These are phyloP conservation scores for Mentha longifolia DNA, from an alignment of 257 asterid species.

Conservation along the genomic window DNA sequence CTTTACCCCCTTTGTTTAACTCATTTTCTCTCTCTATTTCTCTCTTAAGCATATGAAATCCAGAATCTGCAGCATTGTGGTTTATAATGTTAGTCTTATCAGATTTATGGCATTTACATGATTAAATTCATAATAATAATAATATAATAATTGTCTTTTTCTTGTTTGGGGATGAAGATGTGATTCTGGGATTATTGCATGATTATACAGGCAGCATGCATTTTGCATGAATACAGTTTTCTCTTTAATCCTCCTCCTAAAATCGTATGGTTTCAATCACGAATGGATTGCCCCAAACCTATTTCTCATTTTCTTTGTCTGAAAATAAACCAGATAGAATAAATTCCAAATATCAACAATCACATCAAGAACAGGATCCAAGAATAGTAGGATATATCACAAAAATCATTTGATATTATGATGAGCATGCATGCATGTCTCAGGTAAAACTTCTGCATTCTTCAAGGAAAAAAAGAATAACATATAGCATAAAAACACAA, in stretches of 20 bases:
- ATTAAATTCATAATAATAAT: background rate
- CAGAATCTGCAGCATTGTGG: conserved; percentile 28
- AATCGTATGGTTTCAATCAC: background rate
- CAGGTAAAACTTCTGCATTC: conserved; percentile 9
- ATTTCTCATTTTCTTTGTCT: conserved; percentile 3
- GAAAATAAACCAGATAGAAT: background rate
- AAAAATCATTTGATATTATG: conserved; percentile 17
- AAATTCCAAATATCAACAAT: background rate
- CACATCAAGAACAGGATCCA: background rate
- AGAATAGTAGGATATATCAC: background rate
- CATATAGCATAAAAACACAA: background rate
- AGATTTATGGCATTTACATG: background rate
- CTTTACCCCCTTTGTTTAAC: conserved; percentile 10
- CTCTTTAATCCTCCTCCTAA: background rate
- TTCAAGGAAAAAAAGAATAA: background rate
- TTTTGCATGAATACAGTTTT: conserved; percentile 5
- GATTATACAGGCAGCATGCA: background rate
- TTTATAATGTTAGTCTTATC: conserved; percentile 16
- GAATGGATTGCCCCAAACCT: background rate
- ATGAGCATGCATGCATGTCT: conserved; percentile 10
- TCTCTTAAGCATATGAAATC: conserved; percentile 2
- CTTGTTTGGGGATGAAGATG: background rate
- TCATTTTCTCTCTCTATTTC: conserved; percentile 3
- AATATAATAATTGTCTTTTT: background rate
- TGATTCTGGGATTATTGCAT: conserved; percentile 12